phyloP scores from a whole-genome alignment of 139 green algal genomes.

The Haematococcus lacustris region DNA sequence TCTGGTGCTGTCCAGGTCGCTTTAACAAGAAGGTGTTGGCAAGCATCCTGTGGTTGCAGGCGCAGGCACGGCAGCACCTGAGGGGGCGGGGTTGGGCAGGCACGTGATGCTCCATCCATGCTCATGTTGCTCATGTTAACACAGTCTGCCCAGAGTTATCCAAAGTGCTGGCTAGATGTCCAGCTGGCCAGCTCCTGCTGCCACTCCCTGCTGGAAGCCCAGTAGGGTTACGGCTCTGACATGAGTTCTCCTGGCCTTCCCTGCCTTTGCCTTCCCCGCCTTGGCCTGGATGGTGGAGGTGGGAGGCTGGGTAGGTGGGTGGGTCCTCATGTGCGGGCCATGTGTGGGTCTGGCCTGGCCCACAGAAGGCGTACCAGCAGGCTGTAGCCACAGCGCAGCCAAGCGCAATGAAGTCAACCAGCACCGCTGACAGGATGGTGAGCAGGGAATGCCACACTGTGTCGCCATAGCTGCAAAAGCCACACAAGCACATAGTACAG shows the following conservation, averaged over 20 bases:
- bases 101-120: too few species aligned
- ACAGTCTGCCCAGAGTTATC: too few species aligned
- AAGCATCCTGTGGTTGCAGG: too few species aligned
- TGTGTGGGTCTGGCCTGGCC: too few species aligned
- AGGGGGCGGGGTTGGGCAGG: too few species aligned
- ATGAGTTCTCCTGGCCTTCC: not conserved
- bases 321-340: too few species aligned
- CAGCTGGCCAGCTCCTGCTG: not conserved
- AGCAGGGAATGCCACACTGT: conserved; percentile 48
- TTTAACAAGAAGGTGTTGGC: too few species aligned
- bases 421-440: conserved; percentile 53
- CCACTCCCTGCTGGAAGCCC: not conserved
- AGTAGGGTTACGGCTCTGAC: not conserved
- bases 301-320: not conserved
- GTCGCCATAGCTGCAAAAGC: conserved; percentile 60
- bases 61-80: too few species aligned
- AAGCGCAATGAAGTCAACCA: conserved; percentile 83
- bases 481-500: not conserved
- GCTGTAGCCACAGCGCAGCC: conserved; percentile 69
- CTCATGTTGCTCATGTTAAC: too few species aligned
- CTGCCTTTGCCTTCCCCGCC: not conserved
- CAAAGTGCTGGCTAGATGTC: too few species aligned
- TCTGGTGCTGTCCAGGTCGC: too few species aligned
- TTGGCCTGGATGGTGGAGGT: not conserved
- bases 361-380: conserved; percentile 83